Evolutionary conservation across 1,284 basidiomycete genomes (phyloP).

Genomic region (Irpex sp.): DNA sequence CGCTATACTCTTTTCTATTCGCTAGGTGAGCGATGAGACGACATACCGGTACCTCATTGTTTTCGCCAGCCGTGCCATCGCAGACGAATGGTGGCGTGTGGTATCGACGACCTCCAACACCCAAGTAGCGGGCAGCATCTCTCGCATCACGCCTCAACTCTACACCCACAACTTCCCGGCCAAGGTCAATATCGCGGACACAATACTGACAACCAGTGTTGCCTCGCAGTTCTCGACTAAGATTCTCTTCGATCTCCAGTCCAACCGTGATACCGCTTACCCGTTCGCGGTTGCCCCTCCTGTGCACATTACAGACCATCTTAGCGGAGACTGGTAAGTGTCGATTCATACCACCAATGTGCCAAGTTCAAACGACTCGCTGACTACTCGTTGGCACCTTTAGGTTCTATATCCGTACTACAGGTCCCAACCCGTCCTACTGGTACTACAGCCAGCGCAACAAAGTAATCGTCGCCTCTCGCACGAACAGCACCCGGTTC

Average conservation of each 20-base stretch:
- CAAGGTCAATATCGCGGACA: background rate
- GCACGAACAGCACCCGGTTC: background rate
- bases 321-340: background rate
- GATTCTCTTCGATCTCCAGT: background rate
- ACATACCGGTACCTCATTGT: background rate
- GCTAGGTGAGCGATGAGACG: background rate
- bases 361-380: background rate
- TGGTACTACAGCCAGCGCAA: background rate
- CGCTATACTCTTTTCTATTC: background rate
- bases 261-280: background rate
- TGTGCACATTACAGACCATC: background rate
- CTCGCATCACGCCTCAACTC: background rate
- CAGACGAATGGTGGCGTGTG: background rate
- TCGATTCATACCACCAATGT: background rate
- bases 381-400: background rate
- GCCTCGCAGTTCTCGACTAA: background rate
- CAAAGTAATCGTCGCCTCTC: background rate
- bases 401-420: background rate
- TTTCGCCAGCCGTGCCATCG: background rate
- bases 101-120: background rate
- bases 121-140: background rate
- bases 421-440: background rate
- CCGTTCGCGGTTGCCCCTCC: background rate
- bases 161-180: background rate
- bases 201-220: background rate